phyloP scores from a whole-genome alignment of 306 rosid genomes.

The Senna tora region DNA sequence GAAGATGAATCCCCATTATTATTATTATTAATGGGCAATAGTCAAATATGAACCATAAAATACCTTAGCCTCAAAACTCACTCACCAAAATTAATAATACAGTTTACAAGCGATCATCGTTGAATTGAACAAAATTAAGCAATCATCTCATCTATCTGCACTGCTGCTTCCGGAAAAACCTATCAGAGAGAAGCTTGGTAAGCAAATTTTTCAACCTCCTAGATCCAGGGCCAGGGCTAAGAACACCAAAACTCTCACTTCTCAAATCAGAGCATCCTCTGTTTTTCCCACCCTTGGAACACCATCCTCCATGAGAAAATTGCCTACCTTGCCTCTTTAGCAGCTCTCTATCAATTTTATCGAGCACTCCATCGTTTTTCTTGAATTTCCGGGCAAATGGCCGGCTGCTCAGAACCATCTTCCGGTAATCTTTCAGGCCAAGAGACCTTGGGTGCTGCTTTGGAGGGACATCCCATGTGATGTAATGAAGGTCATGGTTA shows the following conservation, averaged over 20 bases:
- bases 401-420: slow-evolving; percentile 66
- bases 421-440: slow-evolving; percentile 60
- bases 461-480: slow-evolving; percentile 90
- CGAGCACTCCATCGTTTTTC: slow-evolving; percentile 63
- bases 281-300: slow-evolving; percentile 43
- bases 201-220: slow-evolving; percentile 64
- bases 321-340: slow-evolving; percentile 54
- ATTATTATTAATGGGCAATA: no score
- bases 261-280: slow-evolving; percentile 53
- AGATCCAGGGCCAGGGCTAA: slow-evolving; percentile 68
- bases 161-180: slow-evolving; percentile 55
- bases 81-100: no score
- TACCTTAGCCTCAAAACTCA: no score
- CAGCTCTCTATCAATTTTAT: slow-evolving; percentile 70
- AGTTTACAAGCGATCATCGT: no score
- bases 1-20: no score
- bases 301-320: slow-evolving; percentile 79
- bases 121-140: no score
- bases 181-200: slow-evolving; percentile 48
- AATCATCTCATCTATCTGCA: slow-evolving; percentile 51
- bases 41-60: no score
- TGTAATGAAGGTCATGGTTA: slow-evolving; percentile 90
- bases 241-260: slow-evolving; percentile 57
- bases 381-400: slow-evolving; percentile 92
- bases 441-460: slow-evolving; percentile 90